Conservation (phyloP, 192 early-diverging fungal genomes). For the Podochytrium sp. region DNA sequence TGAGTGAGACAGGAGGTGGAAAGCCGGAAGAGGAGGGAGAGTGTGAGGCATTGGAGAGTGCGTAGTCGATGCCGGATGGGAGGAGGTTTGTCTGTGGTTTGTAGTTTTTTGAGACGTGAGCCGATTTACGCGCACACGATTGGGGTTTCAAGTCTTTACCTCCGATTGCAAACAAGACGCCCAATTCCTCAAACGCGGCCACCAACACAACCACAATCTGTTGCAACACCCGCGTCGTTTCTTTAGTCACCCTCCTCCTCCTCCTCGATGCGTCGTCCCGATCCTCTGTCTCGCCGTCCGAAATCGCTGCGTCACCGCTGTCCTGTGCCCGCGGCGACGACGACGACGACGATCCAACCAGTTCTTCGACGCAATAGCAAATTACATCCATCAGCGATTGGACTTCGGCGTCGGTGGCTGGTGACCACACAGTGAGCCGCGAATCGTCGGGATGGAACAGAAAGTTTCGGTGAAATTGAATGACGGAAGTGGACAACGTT, state of each 20-base stretch:
- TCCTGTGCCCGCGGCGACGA: too few relatives aligned
- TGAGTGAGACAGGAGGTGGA: not conserved
- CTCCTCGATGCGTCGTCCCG: too few relatives aligned
- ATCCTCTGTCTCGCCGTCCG: too few relatives aligned
- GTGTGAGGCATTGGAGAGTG: constrained; percentile 7
- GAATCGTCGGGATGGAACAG: constrained; percentile 15
- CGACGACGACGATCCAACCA: too few relatives aligned
- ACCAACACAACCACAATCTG: constrained; percentile 30
- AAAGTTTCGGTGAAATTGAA: constrained; percentile 6
- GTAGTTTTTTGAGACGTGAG: not conserved
- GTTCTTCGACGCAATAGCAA: constrained; percentile 8
- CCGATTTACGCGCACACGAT: too few relatives aligned
- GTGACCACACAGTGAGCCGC: not conserved
- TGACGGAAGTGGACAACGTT: not conserved
- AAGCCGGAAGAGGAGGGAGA: not conserved
- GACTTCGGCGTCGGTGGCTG: not conserved
- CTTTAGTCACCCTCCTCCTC: too few relatives aligned
- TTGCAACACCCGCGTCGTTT: not conserved
- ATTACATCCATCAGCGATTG: not conserved
- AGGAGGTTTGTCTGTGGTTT: constrained; percentile 15
- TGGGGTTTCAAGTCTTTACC: constrained; percentile 8
- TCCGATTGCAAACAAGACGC: constrained; percentile 26
- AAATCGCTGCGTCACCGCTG: too few relatives aligned
- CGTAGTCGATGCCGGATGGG: constrained; percentile 10
- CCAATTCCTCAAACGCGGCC: constrained; percentile 34